Evolutionary conservation across 768 basidiomycete species (phyloP), one percentile per base, ranked within the genome.

Genomic region (Cystobasidium onofrii): DNA sequence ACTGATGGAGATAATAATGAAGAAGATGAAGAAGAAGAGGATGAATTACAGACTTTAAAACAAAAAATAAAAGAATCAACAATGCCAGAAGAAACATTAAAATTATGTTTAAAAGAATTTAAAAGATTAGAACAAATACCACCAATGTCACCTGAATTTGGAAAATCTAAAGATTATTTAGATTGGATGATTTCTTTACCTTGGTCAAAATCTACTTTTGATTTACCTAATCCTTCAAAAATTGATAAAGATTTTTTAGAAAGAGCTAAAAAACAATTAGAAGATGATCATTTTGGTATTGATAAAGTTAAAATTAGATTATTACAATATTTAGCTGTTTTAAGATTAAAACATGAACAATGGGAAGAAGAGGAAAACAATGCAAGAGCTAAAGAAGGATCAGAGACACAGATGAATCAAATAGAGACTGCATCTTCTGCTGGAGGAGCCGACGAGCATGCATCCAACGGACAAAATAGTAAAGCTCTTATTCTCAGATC

Each of bases 271-370:
- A 83, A 83, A 25, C 91, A 90, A 79, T 86, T 97, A 10, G 92
- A 97, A 77, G 84, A 87, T 15, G 93, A 95, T 74, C 93, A 97
- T 80, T 95, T 88, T 77, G 94, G 94, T 0, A 83, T 97, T 20
- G 91, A 93, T 73, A 91, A 90, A 80, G 89, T 97, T 80, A 97
- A 96, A 84, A 88, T 90, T 76, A 85, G 93, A 12, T 81, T 95
- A 1, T 89, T 95, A 57, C 94, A 96, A 78, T 96, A 92, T 80
- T 86, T 97, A 46, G 92, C 91, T 0, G 89, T 96, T 13, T 88
- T 94, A 39, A 83, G 91, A 74, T 81, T 87, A 63, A 83, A 83
- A 63, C 75, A 66, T 64, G 73, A 73, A 44, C 18, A 33, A 34
- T 60, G 33, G 52, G 25, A 46, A 74, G 29, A 74, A 65, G 29